A percentile compares a stretch with the other conserved stretches of the same genome.
These are phyloP conservation scores for Aethionema arabicum DNA, from an alignment of 345 rosid genomes.

Conservation along the genomic window DNA sequence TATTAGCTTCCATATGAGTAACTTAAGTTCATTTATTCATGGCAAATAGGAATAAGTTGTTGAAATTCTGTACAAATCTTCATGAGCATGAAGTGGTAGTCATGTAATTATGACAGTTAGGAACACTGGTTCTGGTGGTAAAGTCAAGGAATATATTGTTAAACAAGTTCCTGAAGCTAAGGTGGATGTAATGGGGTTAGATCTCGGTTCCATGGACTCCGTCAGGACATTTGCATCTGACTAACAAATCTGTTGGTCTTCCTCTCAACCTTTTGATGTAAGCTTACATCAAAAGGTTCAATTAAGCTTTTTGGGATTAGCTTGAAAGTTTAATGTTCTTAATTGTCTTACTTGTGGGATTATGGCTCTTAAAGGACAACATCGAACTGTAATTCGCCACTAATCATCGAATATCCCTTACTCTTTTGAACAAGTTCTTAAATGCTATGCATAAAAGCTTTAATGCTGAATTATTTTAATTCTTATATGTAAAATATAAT, in stretches of 20 bases:
- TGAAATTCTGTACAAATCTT: background rate
- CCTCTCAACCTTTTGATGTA: conserved; percentile 68
- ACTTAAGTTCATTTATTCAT: background rate
- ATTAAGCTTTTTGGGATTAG: background rate
- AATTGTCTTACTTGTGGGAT: conserved; percentile 34
- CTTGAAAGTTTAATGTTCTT: background rate
- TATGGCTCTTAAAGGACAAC: conserved; percentile 51
- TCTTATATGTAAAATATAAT: too few species aligned
- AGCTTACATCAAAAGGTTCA: conserved; percentile 7
- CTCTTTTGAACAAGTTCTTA: too few species aligned
- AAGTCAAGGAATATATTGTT: conserved; percentile 48
- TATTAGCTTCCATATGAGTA: background rate
- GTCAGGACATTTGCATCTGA: conserved; percentile 56
- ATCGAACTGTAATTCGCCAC: conserved; percentile 58
- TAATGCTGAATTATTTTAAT: too few species aligned
- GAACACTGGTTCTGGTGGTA: conserved; percentile 50
- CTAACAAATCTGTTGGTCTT: conserved; percentile 49
- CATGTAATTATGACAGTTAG: conserved; percentile 62
- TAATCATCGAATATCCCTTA: too few species aligned
- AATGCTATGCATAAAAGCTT: too few species aligned
- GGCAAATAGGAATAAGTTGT: too few species aligned
- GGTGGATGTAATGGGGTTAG: conserved; percentile 64
- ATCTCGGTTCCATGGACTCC: conserved; percentile 61
- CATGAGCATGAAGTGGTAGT: conserved; percentile 73
- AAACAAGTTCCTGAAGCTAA: conserved; percentile 55